These are phyloP conservation scores for Brassica napus DNA, from an alignment of 345 rosid species.

Conservation along the genomic window Da-Ae NC_063439.1:22281001-22281500, in stretches of 20 bases:
- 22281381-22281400: background rate
- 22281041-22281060: slow-evolving; percentile 80
- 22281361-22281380: background rate
- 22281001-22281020: background rate
- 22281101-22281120: slow-evolving; percentile 71
- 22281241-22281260: slow-evolving; percentile 71
- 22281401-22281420: slow-evolving; percentile 40
- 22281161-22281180: background rate
- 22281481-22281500: slow-evolving; percentile 74
- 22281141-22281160: slow-evolving; percentile 16
- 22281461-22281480: slow-evolving; percentile 68
- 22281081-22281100: slow-evolving; percentile 55
- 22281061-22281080: slow-evolving; percentile 80
- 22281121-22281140: slow-evolving; percentile 44
- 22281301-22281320: slow-evolving; percentile 43
- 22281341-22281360: slow-evolving; percentile 9
- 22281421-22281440: slow-evolving; percentile 44
- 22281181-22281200: background rate
- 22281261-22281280: slow-evolving; percentile 71
- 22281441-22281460: slow-evolving; percentile 38
- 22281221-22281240: slow-evolving; percentile 70
- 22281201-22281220: slow-evolving; percentile 48
- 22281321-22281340: slow-evolving; percentile 44
- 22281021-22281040: slow-evolving; percentile 6
- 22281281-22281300: slow-evolving; percentile 71